Conservation (phyloP, 257 asterid genomes). For the Solanum etuberosum region DNA sequence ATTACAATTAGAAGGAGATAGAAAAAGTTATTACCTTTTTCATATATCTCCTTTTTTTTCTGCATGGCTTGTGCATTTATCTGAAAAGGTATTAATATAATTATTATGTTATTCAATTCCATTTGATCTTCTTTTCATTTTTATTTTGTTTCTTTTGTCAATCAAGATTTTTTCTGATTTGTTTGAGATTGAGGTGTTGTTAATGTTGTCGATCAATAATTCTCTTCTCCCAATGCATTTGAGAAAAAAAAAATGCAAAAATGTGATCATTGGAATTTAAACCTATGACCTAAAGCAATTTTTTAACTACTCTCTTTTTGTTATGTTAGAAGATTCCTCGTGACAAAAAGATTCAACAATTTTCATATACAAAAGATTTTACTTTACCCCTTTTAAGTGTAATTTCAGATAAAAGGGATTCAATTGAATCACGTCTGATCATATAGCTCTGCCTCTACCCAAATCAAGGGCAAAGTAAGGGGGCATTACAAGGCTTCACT, state of each 20-base stretch:
- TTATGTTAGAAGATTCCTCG: background rate
- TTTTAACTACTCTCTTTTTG: background rate
- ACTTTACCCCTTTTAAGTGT: background rate
- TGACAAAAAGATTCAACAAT: background rate
- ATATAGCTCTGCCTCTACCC: background rate
- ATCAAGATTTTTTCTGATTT: background rate
- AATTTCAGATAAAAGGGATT: background rate
- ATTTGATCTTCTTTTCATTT: background rate
- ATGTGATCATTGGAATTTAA: background rate
- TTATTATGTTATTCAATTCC: background rate
- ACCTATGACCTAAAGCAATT: background rate
- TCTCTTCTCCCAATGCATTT: background rate
- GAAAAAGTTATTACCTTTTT: constrained; percentile 20
- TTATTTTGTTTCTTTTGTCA: background rate
- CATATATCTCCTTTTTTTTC: constrained; percentile 13
- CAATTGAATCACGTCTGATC: background rate
- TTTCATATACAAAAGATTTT: background rate
- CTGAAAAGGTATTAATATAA: constrained; percentile 21
- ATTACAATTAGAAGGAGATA: constrained; percentile 21
- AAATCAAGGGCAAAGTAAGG: background rate
- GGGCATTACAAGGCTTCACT: background rate
- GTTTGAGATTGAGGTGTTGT: background rate
- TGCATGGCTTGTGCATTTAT: background rate
- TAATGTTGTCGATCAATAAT: background rate
- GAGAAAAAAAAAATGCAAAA: background rate